Evolutionary conservation across 2,329 filamentous ascomycete genomes (phyloP).

Genomic region (Hypoxylon rubiginosum): DNA sequence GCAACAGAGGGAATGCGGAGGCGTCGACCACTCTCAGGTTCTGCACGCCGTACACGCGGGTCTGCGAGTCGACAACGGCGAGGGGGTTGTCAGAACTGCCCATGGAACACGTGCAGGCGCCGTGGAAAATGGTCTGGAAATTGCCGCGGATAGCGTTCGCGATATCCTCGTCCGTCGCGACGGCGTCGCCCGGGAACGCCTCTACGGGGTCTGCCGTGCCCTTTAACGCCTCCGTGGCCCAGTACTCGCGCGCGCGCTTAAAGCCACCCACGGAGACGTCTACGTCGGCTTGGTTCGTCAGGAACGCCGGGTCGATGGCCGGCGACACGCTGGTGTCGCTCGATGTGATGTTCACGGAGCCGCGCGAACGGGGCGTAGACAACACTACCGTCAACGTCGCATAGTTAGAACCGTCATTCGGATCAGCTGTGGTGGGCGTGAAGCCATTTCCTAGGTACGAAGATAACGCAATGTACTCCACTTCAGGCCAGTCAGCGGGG

Average conservation of each 20-base stretch:
- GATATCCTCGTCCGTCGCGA: slow-evolving; percentile 72
- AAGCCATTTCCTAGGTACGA: slow-evolving; percentile 24
- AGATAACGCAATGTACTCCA: slow-evolving; percentile 46
- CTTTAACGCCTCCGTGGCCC: slow-evolving; percentile 72
- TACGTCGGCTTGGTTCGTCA: slow-evolving; percentile 62
- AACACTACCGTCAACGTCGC: slow-evolving; percentile 45
- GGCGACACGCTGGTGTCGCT: slow-evolving; percentile 51
- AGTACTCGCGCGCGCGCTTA: slow-evolving; percentile 72
- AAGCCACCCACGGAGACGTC: slow-evolving; percentile 75
- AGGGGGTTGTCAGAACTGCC: slow-evolving; percentile 63
- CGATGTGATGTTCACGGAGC: slow-evolving; percentile 73
- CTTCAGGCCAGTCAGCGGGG: slow-evolving; percentile 53
- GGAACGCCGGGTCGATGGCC: slow-evolving; percentile 51
- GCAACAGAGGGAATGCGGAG: slow-evolving; percentile 44
- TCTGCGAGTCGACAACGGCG: slow-evolving; percentile 67
- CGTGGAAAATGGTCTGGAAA: slow-evolving; percentile 59
- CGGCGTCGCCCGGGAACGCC: slow-evolving; percentile 67
- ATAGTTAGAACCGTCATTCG: slow-evolving; percentile 48
- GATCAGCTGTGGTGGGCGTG: slow-evolving; percentile 17
- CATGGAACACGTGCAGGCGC: slow-evolving; percentile 66
- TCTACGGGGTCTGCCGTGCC: slow-evolving; percentile 75
- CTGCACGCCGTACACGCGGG: slow-evolving; percentile 65
- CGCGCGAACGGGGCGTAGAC: slow-evolving; percentile 57
- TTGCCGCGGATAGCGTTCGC: slow-evolving; percentile 34
- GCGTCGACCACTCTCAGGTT: slow-evolving; percentile 71